Conservation (phyloP, 495 filamentous ascomycete genomes). For the Penicillium egyptiacum region DNA sequence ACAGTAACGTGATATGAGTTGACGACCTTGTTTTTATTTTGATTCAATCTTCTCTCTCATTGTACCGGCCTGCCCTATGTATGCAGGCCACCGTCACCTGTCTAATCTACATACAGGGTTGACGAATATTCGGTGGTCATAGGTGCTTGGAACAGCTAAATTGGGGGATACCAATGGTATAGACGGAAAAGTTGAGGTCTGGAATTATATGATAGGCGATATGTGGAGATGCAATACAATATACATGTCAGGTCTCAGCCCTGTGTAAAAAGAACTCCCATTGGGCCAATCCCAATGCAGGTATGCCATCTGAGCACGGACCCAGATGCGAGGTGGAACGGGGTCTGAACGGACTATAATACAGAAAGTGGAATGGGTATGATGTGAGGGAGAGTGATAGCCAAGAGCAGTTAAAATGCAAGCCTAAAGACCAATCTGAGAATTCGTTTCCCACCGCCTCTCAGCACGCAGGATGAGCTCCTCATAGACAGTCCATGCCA, state of each 20-base stretch:
- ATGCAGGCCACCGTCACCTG: background rate
- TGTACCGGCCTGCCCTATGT: background rate
- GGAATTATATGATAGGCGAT: background rate
- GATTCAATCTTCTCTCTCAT: constrained; percentile 5
- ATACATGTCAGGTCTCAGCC: background rate
- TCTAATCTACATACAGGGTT: background rate
- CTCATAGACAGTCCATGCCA: constrained; percentile 97
- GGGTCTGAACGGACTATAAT: constrained; percentile 16
- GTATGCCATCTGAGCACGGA: constrained; percentile 12
- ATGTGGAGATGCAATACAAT: background rate
- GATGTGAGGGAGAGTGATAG: background rate
- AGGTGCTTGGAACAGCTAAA: background rate
- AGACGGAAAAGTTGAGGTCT: background rate
- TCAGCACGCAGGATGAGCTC: constrained; percentile 81
- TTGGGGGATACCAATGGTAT: background rate
- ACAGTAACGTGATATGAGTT: constrained; percentile 32
- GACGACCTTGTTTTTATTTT: constrained; percentile 24
- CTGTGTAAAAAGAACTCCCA: background rate
- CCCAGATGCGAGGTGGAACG: constrained; percentile 4
- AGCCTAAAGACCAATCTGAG: constrained; percentile 27
- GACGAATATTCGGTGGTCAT: background rate
- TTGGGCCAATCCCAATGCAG: constrained; percentile 14
- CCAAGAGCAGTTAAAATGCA: background rate
- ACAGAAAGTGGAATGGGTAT: constrained; percentile 16
- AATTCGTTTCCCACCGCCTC: constrained; percentile 51